Evolutionary conservation across 768 basidiomycete species (phyloP).

Genomic region (Mycena crocata): DNA sequence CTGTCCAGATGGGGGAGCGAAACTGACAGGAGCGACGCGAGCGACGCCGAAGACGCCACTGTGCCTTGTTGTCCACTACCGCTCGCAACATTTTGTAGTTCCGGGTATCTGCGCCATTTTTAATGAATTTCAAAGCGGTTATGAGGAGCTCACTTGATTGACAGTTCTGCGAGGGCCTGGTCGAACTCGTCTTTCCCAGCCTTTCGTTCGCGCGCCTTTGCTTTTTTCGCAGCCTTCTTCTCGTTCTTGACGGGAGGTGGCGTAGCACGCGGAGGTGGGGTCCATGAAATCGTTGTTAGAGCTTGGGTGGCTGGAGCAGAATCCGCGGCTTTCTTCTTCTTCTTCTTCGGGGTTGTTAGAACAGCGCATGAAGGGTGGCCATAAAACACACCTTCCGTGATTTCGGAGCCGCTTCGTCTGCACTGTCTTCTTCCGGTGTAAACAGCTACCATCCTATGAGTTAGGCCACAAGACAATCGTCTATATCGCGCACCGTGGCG

Average conservation of each 20-base stretch:
- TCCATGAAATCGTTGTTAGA: slow-evolving; percentile 22
- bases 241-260: slow-evolving; percentile 49
- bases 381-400: slow-evolving; percentile 50
- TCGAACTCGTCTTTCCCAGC: slow-evolving; percentile 84
- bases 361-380: background rate
- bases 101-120: slow-evolving; percentile 58
- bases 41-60: slow-evolving; percentile 42
- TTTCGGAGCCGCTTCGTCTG: slow-evolving; percentile 47
- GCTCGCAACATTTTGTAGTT: slow-evolving; percentile 55
- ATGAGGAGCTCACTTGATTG: slow-evolving; percentile 66
- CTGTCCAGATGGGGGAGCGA: slow-evolving; percentile 85
- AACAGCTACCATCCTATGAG: slow-evolving; percentile 54
- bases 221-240: slow-evolving; percentile 73
- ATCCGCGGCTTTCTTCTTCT: slow-evolving; percentile 50
- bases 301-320: slow-evolving; percentile 12
- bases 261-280: slow-evolving; percentile 25
- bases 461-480: background rate
- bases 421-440: slow-evolving; percentile 44
- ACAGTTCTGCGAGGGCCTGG: slow-evolving; percentile 85
- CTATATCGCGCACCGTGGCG: slow-evolving; percentile 53
- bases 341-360: slow-evolving; percentile 49
- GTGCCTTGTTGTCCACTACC: slow-evolving; percentile 33
- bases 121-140: background rate
- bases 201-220: slow-evolving; percentile 73
- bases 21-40: slow-evolving; percentile 77